phyloP scores from a whole-genome alignment of 805 yeast genomes.

The Ogataea naganishii region DNA sequence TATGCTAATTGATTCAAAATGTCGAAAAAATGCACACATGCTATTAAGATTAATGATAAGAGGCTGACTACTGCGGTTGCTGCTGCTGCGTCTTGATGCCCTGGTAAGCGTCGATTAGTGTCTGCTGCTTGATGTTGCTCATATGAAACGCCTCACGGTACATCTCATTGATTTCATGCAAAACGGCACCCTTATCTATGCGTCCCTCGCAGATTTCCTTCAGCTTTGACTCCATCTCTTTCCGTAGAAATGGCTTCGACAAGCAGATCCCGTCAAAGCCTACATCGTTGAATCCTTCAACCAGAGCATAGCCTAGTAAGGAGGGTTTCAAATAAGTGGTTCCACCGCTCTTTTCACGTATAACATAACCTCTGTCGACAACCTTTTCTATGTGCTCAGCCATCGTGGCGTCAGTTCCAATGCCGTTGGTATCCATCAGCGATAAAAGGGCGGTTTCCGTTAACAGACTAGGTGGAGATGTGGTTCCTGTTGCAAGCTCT shows the following conservation, averaged over 20 bases:
- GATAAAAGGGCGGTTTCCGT: constrained; percentile 91
- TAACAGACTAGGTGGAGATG: constrained; percentile 73
- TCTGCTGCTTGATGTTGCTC: constrained; percentile 31
- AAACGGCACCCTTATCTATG: constrained; percentile 42
- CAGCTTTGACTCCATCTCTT: constrained; percentile 62
- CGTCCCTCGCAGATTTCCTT: constrained; percentile 61
- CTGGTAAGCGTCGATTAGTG: constrained; percentile 27
- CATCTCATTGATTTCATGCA: constrained; percentile 41
- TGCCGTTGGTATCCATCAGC: constrained; percentile 93
- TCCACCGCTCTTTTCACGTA: constrained; percentile 28
- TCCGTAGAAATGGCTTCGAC: constrained; percentile 83
- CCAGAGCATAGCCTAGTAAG: constrained; percentile 73
- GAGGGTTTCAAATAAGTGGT: constrained; percentile 62
- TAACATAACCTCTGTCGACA: constrained; percentile 55
- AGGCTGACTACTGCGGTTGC: background rate
- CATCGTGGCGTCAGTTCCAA: constrained; percentile 98
- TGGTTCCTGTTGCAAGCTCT: constrained; percentile 62
- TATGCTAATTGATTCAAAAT: too few species aligned
- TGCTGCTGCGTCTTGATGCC: constrained; percentile 2
- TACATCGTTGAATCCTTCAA: constrained; percentile 78
- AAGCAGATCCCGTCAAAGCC: constrained; percentile 64
- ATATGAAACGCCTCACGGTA: constrained; percentile 55
- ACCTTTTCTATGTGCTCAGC: constrained; percentile 94
- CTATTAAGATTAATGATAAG: too few species aligned
- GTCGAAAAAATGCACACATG: too few species aligned